Conservation (phyloP, 345 rosid species). For the Psidium guajava region DNA sequence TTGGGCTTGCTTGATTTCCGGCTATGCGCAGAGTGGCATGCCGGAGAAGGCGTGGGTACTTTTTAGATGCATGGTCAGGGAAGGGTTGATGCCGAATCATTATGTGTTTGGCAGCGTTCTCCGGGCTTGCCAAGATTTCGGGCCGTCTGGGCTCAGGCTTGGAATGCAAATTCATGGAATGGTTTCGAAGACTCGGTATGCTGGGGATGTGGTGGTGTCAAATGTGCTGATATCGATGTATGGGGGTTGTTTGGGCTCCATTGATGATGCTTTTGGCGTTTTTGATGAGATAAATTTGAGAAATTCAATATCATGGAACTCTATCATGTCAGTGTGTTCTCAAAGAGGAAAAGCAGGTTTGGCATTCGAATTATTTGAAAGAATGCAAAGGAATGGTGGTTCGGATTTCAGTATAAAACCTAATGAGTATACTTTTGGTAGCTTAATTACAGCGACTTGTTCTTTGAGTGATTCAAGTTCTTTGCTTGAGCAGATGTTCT, state of each 20-base stretch:
- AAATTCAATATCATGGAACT: slow-evolving; percentile 66
- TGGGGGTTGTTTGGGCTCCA: slow-evolving; percentile 34
- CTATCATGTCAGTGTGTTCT: slow-evolving; percentile 60
- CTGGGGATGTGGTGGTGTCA: slow-evolving; percentile 40
- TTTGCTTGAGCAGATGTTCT: slow-evolving; percentile 68
- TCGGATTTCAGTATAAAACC: slow-evolving; percentile 26
- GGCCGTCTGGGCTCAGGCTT: slow-evolving; percentile 24
- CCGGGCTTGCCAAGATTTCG: slow-evolving; percentile 61
- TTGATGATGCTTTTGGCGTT: slow-evolving; percentile 32
- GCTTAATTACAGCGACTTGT: slow-evolving; percentile 62
- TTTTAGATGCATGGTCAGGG: slow-evolving; percentile 45
- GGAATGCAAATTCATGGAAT: slow-evolving; percentile 76
- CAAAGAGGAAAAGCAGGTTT: slow-evolving; percentile 37
- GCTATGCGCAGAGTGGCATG: slow-evolving; percentile 42
- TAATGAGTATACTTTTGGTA: slow-evolving; percentile 82
- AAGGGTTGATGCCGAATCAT: slow-evolving; percentile 35
- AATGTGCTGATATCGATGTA: slow-evolving; percentile 77
- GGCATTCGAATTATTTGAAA: slow-evolving; percentile 53
- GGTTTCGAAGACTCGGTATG: slow-evolving; percentile 38
- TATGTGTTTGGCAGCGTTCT: slow-evolving; percentile 64
- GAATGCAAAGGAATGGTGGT: slow-evolving; percentile 40
- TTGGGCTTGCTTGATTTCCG: slow-evolving; percentile 81
- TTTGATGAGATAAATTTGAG: slow-evolving; percentile 51
- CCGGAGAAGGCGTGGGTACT: slow-evolving; percentile 35
- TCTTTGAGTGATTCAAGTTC: slow-evolving; percentile 36